Conservation (phyloP, 2,329 filamentous ascomycete species). For the Macroventuria anomochaeta region DNA sequence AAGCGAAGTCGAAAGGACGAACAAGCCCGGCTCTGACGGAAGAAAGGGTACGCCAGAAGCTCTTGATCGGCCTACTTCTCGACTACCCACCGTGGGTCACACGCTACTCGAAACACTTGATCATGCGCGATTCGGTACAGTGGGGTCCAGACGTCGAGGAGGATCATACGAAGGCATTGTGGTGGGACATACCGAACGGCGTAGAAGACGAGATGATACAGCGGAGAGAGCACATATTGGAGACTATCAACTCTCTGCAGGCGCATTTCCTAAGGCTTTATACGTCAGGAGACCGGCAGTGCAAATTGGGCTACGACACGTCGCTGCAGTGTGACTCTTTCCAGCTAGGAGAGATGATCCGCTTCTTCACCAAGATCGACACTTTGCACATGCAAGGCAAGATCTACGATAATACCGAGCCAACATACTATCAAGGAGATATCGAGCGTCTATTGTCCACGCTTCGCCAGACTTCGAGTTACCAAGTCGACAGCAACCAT, state of each 20-base stretch:
- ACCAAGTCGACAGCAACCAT: constrained; percentile 77
- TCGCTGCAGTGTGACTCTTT: constrained; percentile 76
- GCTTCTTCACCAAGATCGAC: constrained; percentile 69
- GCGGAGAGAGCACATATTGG: constrained; percentile 70
- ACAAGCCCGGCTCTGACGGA: constrained; percentile 57
- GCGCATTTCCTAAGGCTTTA: constrained; percentile 72
- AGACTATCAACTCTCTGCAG: constrained; percentile 73
- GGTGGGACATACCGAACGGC: constrained; percentile 75
- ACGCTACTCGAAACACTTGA: constrained; percentile 68
- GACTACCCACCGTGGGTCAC: constrained; percentile 67
- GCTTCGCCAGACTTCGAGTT: constrained; percentile 70
- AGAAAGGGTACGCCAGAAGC: constrained; percentile 71
- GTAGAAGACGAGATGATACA: constrained; percentile 74
- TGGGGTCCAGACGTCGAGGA: constrained; percentile 57
- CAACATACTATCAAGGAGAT: constrained; percentile 64
- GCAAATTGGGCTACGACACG: constrained; percentile 76
- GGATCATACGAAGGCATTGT: constrained; percentile 58
- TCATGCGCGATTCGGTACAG: constrained; percentile 68
- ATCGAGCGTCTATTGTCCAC: constrained; percentile 65
- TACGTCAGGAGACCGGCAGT: constrained; percentile 70
- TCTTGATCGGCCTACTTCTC: constrained; percentile 70
- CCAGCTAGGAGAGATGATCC: constrained; percentile 78
- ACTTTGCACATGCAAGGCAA: constrained; percentile 63
- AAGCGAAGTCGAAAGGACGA: constrained; percentile 54
- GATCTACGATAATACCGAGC: constrained; percentile 49